Conservation (phyloP, 2,329 filamentous ascomycete species). For the Cercospora zeina region DNA sequence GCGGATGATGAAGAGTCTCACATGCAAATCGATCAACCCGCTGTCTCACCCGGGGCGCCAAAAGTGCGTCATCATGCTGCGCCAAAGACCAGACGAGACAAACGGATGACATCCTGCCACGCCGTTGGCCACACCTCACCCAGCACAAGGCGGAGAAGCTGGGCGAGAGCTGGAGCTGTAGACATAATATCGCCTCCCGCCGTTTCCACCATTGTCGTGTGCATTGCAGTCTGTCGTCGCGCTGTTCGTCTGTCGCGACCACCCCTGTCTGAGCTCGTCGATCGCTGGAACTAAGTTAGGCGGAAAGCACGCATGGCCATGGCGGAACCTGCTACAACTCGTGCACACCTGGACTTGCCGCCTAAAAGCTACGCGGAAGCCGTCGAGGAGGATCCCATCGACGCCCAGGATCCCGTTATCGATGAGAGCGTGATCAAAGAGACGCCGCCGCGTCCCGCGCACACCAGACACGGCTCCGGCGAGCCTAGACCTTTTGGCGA, state of each 20-base stretch:
- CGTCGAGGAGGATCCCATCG: constrained; percentile 35
- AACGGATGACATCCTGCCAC: background rate
- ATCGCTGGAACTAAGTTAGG: too few relatives aligned
- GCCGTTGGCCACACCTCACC: background rate
- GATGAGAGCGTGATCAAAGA: constrained; percentile 40
- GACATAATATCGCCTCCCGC: background rate
- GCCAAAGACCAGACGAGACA: background rate
- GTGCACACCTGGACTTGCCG: constrained; percentile 42
- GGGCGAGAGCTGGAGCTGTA: background rate
- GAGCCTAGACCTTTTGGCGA: constrained; percentile 40
- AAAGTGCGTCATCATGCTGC: background rate
- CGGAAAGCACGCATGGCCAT: constrained; percentile 31
- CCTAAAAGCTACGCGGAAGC: constrained; percentile 50
- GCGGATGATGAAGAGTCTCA: background rate
- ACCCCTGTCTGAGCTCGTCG: background rate
- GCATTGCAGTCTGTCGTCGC: background rate
- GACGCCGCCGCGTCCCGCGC: constrained; percentile 35
- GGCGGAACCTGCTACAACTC: constrained; percentile 47
- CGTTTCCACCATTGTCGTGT: background rate
- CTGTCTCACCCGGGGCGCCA: background rate
- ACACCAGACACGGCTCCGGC: constrained; percentile 32
- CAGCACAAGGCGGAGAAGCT: background rate
- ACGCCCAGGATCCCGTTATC: constrained; percentile 24
- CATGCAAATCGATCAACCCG: background rate
- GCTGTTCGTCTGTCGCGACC: background rate